Percentiles rank a stretch among this genome's conserved stretches.
Conservation (phyloP, 1,139 yeast genomes). For the Candida sojae region DNA sequence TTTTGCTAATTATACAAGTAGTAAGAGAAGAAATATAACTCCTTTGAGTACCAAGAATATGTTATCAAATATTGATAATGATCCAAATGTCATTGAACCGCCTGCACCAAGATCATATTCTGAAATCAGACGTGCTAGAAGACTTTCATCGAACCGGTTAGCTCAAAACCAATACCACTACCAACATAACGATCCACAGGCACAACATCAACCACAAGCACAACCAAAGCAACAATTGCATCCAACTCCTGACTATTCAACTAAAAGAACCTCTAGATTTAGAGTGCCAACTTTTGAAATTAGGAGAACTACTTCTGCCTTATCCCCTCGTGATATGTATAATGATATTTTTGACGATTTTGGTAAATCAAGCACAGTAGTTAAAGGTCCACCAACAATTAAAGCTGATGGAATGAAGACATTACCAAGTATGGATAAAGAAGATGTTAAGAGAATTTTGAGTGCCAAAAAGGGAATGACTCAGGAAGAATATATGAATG, state of each 20-base stretch:
- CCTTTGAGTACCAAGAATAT: slow-evolving; percentile 34
- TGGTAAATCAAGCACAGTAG: slow-evolving; percentile 22
- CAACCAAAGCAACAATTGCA: slow-evolving; percentile 6
- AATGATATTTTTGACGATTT: slow-evolving; percentile 46
- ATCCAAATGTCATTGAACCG: slow-evolving; percentile 22
- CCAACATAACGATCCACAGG: not conserved
- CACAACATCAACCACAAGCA: slow-evolving; percentile 1
- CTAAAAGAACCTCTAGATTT: slow-evolving; percentile 28
- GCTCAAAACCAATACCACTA: slow-evolving; percentile 2
- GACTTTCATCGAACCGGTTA: slow-evolving; percentile 5
- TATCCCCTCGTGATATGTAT: slow-evolving; percentile 41
- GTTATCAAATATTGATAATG: slow-evolving; percentile 25
- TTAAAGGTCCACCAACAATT: slow-evolving; percentile 34
- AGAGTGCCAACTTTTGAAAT: slow-evolving; percentile 49
- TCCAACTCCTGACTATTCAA: not conserved
- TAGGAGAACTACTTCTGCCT: slow-evolving; percentile 34
- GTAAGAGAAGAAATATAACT: slow-evolving; percentile 24
- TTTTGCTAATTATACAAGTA: slow-evolving; percentile 22
- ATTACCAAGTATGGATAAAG: slow-evolving; percentile 50
- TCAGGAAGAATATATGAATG: slow-evolving; percentile 43
- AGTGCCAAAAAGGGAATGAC: slow-evolving; percentile 41
- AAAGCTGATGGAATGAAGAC: slow-evolving; percentile 44
- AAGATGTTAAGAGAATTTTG: slow-evolving; percentile 44
- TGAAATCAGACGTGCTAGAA: slow-evolving; percentile 9
- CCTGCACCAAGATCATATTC: slow-evolving; percentile 18